Evolutionary conservation across 768 basidiomycete species (phyloP).

Genomic region (Holtermannia corniformis): DNA sequence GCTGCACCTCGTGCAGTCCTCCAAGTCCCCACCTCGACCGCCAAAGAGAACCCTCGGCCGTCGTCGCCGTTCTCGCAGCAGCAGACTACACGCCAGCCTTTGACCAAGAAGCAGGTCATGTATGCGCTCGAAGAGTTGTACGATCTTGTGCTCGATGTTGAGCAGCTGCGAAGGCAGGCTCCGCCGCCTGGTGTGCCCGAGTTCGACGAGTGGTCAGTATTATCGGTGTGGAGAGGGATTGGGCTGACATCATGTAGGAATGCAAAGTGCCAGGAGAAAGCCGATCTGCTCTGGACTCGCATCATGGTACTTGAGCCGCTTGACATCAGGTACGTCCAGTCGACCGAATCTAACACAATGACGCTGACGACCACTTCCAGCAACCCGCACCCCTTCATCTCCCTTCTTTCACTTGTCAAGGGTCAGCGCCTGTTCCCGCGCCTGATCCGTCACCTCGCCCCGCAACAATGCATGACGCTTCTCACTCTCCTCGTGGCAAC

Average conservation of each 20-base stretch:
- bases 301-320: slow-evolving; percentile 80
- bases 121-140: slow-evolving; percentile 74
- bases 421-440: slow-evolving; percentile 88
- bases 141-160: slow-evolving; percentile 70
- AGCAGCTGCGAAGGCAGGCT: slow-evolving; percentile 73
- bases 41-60: slow-evolving; percentile 36
- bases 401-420: slow-evolving; percentile 74
- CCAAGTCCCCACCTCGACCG: slow-evolving; percentile 58
- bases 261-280: slow-evolving; percentile 33
- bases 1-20: slow-evolving; percentile 89
- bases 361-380: slow-evolving; percentile 45
- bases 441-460: slow-evolving; percentile 69
- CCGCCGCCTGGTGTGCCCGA: slow-evolving; percentile 45
- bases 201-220: slow-evolving; percentile 31
- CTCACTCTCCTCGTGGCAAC: slow-evolving; percentile 87
- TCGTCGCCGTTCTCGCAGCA: slow-evolving; percentile 34
- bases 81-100: slow-evolving; percentile 29
- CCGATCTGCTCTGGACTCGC: slow-evolving; percentile 68
- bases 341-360: not conserved
- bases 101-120: slow-evolving; percentile 69
- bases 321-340: slow-evolving; percentile 69
- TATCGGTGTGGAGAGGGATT: slow-evolving; percentile 1
- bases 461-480: slow-evolving; percentile 70
- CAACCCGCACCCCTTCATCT: slow-evolving; percentile 92
- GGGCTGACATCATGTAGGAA: slow-evolving; percentile 21